Evolutionary conservation across 352 stramenopile genomes (phyloP), one percentile per base, ranked within the genome.

Genomic region (Phytophthora sojae): DNA sequence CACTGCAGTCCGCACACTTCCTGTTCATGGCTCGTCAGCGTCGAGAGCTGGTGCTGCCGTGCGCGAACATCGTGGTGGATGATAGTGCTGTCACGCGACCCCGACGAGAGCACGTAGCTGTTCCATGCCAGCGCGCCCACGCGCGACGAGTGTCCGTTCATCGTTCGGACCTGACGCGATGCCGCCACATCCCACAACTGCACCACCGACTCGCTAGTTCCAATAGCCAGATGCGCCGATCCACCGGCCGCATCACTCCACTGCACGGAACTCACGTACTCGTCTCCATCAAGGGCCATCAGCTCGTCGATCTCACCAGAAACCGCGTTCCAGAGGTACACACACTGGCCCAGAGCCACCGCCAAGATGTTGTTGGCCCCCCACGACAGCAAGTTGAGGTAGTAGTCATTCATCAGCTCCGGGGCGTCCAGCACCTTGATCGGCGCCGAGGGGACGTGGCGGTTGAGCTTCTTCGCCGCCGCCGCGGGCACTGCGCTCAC

Each of bases 341-440:
- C 97, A 60, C 89, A 98, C 71, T 99, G 94, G 11, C 89, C 89
- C 35, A 99, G 85, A n/a, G 98, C 98, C 6, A 99, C 97, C 2
- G 98, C 98, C 25, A 99, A 80, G 51, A 99, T 77, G 77, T 99
- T 99, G 76, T 94, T 98, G 50, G 89, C 77, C 57, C 96, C 96
- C 98, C 98, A 99, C 45, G 96, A 98, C 8, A 99, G 78, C 50
- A 99, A 87, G 75, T 99, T 99, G 25, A 99, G 83, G 77, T 99
- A 99, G 86, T 99, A 99, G 77, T 99, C 97, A 79, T 99, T 98
- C 69, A 99, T 91, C 26, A 99, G 80, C 74, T 99, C 97, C 0
- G 98, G 98, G 29, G 98, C 98, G 81, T 99, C 98, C 44, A 99
- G 80, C 54, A 99, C 64, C 51, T 98, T 97, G 64, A 94, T 95